Conservation (phyloP, 805 yeast genomes). For the Pichia cephalocereana region DNA sequence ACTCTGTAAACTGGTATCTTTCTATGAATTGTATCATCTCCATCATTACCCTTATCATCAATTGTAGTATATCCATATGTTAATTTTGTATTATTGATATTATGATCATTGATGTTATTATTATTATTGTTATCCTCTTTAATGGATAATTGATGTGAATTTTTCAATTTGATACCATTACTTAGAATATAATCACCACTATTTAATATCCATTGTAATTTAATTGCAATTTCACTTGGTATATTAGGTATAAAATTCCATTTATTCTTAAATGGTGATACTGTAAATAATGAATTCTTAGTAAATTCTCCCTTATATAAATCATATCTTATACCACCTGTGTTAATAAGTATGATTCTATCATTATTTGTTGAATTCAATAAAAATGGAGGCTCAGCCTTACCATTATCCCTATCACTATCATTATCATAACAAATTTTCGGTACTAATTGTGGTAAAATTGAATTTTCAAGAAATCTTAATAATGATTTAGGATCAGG, state of each 20-base stretch:
- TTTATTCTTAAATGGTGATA: constrained; percentile 74
- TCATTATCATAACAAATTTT: constrained; percentile 15
- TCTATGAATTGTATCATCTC: constrained; percentile 74
- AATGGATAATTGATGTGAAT: constrained; percentile 15
- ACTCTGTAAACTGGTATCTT: constrained; percentile 49
- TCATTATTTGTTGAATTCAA: constrained; percentile 2
- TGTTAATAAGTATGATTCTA: constrained; percentile 61
- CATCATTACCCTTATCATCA: constrained; percentile 79
- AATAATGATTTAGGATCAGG: constrained; percentile 45
- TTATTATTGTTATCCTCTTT: constrained; percentile 3
- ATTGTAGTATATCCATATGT: constrained; percentile 69
- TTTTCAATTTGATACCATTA: constrained; percentile 11
- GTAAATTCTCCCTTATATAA: constrained; percentile 79
- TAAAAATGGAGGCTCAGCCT: background rate
- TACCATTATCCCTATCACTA: background rate
- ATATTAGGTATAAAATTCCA: constrained; percentile 62
- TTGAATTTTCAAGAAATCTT: constrained; percentile 44
- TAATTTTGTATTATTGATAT: too few relatives aligned
- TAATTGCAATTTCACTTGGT: constrained; percentile 47
- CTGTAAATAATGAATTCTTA: constrained; percentile 66
- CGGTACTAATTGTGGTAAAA: constrained; percentile 32
- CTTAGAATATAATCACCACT: constrained; percentile 32
- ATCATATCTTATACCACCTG: constrained; percentile 86
- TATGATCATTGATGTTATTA: background rate
- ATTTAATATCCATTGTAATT: constrained; percentile 50